Evolutionary conservation across 23 red algal species (phyloP).

Genomic region (Gracilaria domingensis): DNA sequence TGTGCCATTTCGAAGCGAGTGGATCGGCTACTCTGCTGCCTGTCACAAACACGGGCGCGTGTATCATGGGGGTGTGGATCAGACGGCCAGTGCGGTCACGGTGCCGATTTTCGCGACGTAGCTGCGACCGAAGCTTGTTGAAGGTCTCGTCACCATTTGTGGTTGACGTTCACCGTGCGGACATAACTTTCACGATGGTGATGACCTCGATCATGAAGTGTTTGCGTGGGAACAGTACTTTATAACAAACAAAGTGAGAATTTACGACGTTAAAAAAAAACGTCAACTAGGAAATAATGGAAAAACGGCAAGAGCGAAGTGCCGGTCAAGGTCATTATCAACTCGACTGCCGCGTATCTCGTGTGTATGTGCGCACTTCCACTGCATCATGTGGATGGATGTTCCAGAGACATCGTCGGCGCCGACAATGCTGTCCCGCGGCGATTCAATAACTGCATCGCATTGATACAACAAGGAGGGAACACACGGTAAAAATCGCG

Average conservation of each 20-base stretch:
- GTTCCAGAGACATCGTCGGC: constrained; percentile 20
- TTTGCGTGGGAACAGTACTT: constrained; percentile 94
- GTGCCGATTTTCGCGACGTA: constrained; percentile 66
- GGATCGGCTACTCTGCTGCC: constrained; percentile 94
- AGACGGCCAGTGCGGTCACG: constrained; percentile 85
- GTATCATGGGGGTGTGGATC: constrained; percentile 95
- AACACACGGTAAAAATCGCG: background rate
- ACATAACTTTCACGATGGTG: constrained; percentile 92
- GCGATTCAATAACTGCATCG: background rate
- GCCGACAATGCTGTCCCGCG: constrained; percentile 22
- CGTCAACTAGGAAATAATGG: constrained; percentile 89
- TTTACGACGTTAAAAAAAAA: no score
- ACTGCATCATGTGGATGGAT: constrained; percentile 87
- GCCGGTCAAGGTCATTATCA: constrained; percentile 72
- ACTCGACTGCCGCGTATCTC: constrained; percentile 36
- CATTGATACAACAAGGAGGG: constrained; percentile 10
- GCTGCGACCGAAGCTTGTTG: constrained; percentile 77
- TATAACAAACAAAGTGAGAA: no score
- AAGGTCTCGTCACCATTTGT: constrained; percentile 52
- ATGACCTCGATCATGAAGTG: constrained; percentile 74
- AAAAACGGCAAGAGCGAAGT: constrained; percentile 65
- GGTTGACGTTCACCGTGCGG: constrained; percentile 88
- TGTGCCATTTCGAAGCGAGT: constrained; percentile 76
- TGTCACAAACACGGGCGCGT: constrained; percentile 88
- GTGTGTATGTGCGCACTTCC: constrained; percentile 86